phyloP scores from a whole-genome alignment of 192 early-diverging fungal species.

The Entomortierella parvispora region DNA sequence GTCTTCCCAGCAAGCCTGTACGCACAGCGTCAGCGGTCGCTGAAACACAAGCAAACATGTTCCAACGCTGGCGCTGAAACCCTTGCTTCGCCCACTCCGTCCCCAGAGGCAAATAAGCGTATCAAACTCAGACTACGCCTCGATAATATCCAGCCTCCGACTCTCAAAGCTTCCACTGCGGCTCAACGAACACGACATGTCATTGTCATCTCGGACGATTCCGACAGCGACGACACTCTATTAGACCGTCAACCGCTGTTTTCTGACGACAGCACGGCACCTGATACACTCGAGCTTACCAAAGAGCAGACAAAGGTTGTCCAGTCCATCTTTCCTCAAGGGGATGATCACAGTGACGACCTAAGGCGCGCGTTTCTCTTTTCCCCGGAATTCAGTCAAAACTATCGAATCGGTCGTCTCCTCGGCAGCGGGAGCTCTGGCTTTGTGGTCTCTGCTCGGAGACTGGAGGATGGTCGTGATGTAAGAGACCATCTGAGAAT shows the following conservation, averaged over 20 bases:
- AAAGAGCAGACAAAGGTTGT: background rate
- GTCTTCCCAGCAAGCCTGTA: too few relatives aligned
- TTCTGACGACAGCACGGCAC: too few relatives aligned
- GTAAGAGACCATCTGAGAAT: background rate
- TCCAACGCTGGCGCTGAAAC: too few relatives aligned
- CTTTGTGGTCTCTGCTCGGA: constrained; percentile 17
- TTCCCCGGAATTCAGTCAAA: background rate
- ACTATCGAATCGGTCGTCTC: constrained; percentile 12
- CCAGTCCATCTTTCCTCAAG: constrained; percentile 16
- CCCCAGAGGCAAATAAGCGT: background rate
- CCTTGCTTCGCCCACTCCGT: too few relatives aligned
- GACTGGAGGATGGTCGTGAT: constrained; percentile 13
- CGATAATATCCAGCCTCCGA: background rate
- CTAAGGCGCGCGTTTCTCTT: constrained; percentile 6
- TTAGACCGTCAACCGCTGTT: background rate
- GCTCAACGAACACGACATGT: background rate
- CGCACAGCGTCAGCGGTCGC: too few relatives aligned
- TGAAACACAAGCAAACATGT: too few relatives aligned
- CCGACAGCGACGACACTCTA: background rate
- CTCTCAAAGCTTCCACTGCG: background rate
- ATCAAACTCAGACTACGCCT: constrained; percentile 4
- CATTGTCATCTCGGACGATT: constrained; percentile 14
- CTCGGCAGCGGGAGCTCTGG: constrained; percentile 23
- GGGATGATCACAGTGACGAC: background rate
- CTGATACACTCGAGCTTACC: too few relatives aligned